phyloP scores from a whole-genome alignment of 1,284 basidiomycete genomes.

The Rhodotorula sp. region DNA sequence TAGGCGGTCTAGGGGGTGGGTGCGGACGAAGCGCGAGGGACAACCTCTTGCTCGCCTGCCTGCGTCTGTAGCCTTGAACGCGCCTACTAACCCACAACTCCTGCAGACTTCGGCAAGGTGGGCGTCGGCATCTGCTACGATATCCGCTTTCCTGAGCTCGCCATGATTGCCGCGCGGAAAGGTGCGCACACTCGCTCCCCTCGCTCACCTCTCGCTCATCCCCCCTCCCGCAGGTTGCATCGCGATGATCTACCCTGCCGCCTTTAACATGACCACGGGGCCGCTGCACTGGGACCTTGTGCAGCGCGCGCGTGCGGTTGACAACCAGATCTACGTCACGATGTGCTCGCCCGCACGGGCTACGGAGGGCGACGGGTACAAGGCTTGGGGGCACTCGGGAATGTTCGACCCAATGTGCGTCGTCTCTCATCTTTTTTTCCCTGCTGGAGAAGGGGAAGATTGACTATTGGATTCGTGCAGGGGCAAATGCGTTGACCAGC shows the following conservation, averaged over 20 bases:
- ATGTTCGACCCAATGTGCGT: conserved; percentile 84
- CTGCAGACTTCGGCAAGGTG: conserved; percentile 77
- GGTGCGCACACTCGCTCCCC: conserved; percentile 55
- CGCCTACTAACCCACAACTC: background rate
- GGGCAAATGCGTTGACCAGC: conserved; percentile 77
- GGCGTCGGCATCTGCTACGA: conserved; percentile 92
- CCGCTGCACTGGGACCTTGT: conserved; percentile 96
- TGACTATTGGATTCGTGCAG: conserved; percentile 53
- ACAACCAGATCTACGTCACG: conserved; percentile 92
- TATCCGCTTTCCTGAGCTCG: conserved; percentile 90
- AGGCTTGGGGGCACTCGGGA: conserved; percentile 81
- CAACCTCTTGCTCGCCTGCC: background rate
- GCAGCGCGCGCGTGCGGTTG: conserved; percentile 82
- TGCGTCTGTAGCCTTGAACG: no score
- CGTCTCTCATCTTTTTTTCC: conserved; percentile 11
- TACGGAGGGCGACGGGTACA: conserved; percentile 59
- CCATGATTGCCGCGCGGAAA: conserved; percentile 84
- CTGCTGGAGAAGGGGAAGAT: rapidly evolving
- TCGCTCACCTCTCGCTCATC: background rate
- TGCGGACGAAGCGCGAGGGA: background rate
- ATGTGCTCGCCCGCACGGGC: conserved; percentile 96
- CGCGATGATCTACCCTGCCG: conserved; percentile 84
- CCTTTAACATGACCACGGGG: conserved; percentile 89
- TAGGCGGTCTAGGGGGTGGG: no score
- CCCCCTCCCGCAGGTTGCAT: conserved; percentile 66